These are phyloP conservation scores for Isabelozyma pseudorhagii DNA, from an alignment of 805 yeast genomes.

Conservation along the genomic window DNA sequence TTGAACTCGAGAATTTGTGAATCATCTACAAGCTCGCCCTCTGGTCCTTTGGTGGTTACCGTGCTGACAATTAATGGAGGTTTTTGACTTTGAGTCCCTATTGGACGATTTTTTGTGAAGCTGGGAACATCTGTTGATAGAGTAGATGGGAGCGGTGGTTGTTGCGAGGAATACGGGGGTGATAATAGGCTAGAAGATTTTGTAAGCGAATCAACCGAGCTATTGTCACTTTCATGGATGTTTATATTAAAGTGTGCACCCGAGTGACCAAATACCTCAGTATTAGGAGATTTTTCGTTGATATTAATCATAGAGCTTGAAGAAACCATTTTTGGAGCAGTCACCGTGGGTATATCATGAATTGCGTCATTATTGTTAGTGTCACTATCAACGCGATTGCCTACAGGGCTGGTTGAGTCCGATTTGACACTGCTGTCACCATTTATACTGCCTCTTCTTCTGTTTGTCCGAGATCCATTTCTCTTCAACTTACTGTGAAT, in stretches of 20 bases:
- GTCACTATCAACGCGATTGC: not conserved
- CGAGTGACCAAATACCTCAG: not conserved
- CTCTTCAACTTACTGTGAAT: slow-evolving; percentile 2
- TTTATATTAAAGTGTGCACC: not conserved
- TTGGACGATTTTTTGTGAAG: not conserved
- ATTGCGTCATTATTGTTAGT: not conserved
- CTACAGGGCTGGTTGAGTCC: not conserved
- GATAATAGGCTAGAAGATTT: not conserved
- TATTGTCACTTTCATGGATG: not conserved
- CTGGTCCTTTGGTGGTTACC: not conserved
- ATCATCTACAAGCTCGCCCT: not conserved
- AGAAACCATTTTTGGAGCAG: slow-evolving; percentile 1
- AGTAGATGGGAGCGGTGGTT: too few species aligned
- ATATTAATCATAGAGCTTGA: slow-evolving; percentile 3
- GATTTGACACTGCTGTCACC: not conserved
- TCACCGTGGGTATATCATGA: not conserved
- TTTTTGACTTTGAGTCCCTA: not conserved
- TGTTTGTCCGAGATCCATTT: not conserved
- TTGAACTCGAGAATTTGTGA: not conserved
- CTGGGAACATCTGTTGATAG: not conserved
- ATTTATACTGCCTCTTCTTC: not conserved
- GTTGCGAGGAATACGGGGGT: not conserved
- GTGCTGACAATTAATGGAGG: not conserved
- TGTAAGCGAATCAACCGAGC: not conserved
- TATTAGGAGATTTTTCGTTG: not conserved